A percentile compares a stretch with the other conserved stretches of the same genome.
Conservation (phyloP, 202 grass and related monocot species). For the Zizania palustris region DNA sequence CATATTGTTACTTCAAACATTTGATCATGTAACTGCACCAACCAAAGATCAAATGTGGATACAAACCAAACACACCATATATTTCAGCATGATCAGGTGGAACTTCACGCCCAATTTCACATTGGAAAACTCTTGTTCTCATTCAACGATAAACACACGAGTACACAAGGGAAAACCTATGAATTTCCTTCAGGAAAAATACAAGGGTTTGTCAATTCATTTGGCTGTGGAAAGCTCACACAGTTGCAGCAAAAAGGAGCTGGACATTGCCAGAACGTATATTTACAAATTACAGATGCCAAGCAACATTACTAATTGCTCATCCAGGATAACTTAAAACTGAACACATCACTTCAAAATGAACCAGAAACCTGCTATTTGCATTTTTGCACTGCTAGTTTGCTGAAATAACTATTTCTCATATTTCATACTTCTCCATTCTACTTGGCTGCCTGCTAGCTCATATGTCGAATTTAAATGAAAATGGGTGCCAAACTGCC, state of each 20-base stretch:
- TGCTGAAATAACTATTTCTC: neutral
- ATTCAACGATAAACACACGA: neutral
- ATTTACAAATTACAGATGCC: slow-evolving; percentile 36
- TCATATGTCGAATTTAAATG: neutral
- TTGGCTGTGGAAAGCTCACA: neutral
- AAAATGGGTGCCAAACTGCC: neutral
- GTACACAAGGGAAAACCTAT: neutral
- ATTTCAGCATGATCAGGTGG: neutral
- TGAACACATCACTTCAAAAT: neutral
- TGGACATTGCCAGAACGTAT: neutral
- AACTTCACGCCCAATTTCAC: neutral
- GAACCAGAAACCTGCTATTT: neutral
- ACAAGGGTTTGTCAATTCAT: neutral
- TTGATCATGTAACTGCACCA: neutral
- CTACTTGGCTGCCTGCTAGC: neutral
- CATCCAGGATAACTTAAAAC: neutral
- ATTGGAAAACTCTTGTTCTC: neutral
- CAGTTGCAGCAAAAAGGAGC: neutral
- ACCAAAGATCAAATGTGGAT: neutral
- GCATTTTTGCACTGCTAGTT: slow-evolving; percentile 35
- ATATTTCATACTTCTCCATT: slow-evolving; percentile 7
- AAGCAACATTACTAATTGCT: neutral
- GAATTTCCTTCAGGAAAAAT: no score
- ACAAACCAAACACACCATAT: neutral
- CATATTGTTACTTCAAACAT: neutral